Evolutionary conservation across 116 monocot genomes (phyloP), one percentile per base, ranked within the genome.

Genomic region (Papilionanthe hybrid): DNA sequence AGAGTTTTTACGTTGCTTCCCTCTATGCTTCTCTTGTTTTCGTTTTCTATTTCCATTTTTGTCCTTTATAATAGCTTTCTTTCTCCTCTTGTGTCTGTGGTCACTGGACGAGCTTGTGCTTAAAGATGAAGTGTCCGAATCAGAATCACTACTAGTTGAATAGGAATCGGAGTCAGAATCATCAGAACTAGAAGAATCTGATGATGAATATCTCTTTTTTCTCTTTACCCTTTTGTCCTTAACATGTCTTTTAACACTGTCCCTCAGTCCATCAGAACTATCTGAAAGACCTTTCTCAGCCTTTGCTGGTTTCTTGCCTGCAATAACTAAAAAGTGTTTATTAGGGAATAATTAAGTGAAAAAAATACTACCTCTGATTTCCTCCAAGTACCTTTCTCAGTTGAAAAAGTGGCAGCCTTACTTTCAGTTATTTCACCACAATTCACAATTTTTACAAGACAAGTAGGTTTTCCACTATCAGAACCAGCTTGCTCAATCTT

Each of bases 101-200:
- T 85, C 88, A 83, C 88, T 88, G 20, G 88, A 88, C 22, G 83
- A 88, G 79, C 84, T 88, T 82, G 85, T 57, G 75, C 83, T 82
- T 58, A 85, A 53, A 15, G 53, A 82, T 75, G 81, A 87, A 72
- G 82, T 78, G 71, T 83, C 30, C 69, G 88, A 88, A 75, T 78
- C 87, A 55, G 83, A 81, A 43, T 83, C 80, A 58, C 83, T 85
- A 49, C 80, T 85, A 72, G 88, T 81, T 19, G 86, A 87, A 76
- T 79, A 74, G 17, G 82, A 88, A 23, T 80, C 80, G 0, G 85
- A 82, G 73, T 80, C 82, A 67, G 85, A 88, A 72, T 72, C 50
- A 76, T 84, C 81, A 72, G 87, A 82, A 65, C 84, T 87, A 77
- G 32, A 76, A 28, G 88, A 88, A 81, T 85, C 82, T 28, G 85